These are phyloP conservation scores for Microbotryomycetes sp. DNA, from an alignment of 1,284 basidiomycete species.

Conservation along the genomic window DNA sequence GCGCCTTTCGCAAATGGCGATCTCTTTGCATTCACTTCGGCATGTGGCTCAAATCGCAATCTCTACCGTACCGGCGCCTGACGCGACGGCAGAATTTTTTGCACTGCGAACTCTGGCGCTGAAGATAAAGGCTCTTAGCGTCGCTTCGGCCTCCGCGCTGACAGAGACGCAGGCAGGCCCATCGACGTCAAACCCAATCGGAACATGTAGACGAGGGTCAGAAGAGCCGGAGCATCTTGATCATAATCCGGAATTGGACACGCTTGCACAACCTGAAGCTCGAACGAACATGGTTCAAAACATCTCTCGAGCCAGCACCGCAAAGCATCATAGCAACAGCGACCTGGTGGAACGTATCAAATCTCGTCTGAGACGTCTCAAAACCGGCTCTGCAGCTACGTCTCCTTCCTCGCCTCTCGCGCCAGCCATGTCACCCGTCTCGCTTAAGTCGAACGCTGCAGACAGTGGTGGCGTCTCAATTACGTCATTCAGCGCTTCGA, in stretches of 20 bases:
- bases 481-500: background rate
- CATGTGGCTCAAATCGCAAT: constrained; percentile 27
- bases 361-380: constrained; percentile 10
- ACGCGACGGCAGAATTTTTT: background rate
- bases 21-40: constrained; percentile 26
- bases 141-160: background rate
- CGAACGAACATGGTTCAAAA: no score
- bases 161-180: constrained; percentile 4
- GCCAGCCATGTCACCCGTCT: background rate
- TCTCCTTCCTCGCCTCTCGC: background rate
- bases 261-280: background rate
- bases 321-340: background rate
- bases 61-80: constrained; percentile 17
- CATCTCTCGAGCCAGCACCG: no score
- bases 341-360: constrained; percentile 6
- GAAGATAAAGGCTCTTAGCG: background rate
- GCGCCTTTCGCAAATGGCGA: constrained; percentile 21
- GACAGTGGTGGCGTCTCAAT: background rate
- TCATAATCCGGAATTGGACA: background rate
- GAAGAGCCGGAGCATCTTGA: background rate
- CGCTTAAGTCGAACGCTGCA: background rate
- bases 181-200: constrained; percentile 2
- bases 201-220: background rate
- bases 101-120: background rate
- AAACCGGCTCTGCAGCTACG: background rate